A percentile compares a stretch with the other conserved stretches of the same genome.
Conservation (phyloP, 2,329 filamentous ascomycete species). For the Colletotrichum scovillei region DNA sequence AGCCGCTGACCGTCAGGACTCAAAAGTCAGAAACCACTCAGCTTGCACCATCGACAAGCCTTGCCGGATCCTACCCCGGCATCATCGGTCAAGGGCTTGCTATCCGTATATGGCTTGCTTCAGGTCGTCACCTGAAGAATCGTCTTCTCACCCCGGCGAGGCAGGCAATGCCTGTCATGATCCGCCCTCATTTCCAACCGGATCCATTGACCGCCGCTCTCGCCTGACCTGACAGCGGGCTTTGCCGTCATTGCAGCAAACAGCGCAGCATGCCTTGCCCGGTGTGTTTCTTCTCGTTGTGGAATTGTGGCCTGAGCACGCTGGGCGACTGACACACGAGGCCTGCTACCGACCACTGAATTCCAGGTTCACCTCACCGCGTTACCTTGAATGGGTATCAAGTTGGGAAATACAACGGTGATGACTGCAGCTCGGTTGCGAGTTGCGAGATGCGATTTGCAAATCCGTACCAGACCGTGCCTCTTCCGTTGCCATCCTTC, state of each 20-base stretch:
- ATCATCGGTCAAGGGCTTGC: background rate
- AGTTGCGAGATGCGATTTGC: background rate
- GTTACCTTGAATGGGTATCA: constrained; percentile 11
- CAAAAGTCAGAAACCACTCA: background rate
- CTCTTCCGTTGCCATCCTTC: background rate
- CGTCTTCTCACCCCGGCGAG: background rate
- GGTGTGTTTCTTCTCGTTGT: background rate
- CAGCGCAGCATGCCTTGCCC: background rate
- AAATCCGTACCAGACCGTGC: background rate
- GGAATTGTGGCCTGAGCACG: background rate
- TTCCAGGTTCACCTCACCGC: background rate
- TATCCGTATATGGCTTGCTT: background rate
- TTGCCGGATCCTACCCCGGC: background rate
- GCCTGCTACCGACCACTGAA: background rate
- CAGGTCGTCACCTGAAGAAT: constrained; percentile 7
- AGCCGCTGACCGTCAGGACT: background rate
- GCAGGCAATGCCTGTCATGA: constrained; percentile 15
- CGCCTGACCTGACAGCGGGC: constrained; percentile 27
- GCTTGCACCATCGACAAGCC: background rate
- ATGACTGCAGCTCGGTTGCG: background rate
- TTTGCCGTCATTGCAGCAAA: constrained; percentile 27
- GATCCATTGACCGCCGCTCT: constrained; percentile 15
- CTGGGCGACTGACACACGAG: background rate
- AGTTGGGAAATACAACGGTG: background rate
- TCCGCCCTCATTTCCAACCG: constrained; percentile 31